A percentile compares a stretch with the other conserved stretches of the same genome.
Evolutionary conservation across 768 basidiomycete species (phyloP).

Genomic region (Pulveroboletus frians): DNA sequence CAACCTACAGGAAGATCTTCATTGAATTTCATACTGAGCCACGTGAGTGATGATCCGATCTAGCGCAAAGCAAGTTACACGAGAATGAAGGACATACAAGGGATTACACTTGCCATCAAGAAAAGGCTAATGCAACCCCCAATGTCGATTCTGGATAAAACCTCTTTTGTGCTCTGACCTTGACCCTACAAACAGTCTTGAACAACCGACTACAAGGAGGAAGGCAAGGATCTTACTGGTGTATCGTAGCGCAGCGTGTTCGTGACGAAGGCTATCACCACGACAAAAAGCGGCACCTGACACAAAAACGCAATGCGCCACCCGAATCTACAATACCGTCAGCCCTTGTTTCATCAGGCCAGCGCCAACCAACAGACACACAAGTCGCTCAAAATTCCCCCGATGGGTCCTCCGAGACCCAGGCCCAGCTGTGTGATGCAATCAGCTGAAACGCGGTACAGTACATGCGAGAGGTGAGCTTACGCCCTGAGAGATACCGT

Average conservation of each 20-base stretch:
- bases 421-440: constrained; percentile 15
- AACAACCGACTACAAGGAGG: not conserved
- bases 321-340: constrained; percentile 2
- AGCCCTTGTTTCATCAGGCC: not conserved
- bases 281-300: constrained; percentile 59
- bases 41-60: constrained; percentile 59
- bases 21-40: constrained; percentile 68
- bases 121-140: constrained; percentile 61
- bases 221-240: constrained; percentile 39
- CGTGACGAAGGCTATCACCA: constrained; percentile 47
- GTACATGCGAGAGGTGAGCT: not conserved
- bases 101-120: constrained; percentile 39
- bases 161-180: constrained; percentile 56
- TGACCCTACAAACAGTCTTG: constrained; percentile 44
- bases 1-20: constrained; percentile 52
- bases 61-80: constrained; percentile 11
- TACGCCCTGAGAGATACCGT: constrained; percentile 23
- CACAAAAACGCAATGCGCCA: constrained; percentile 76
- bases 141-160: constrained; percentile 77
- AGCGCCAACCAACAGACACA: constrained; percentile 3
- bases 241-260: constrained; percentile 57
- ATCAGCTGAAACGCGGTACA: not conserved
- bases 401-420: constrained; percentile 22
- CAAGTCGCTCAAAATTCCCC: constrained; percentile 19
- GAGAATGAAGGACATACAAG: not conserved